These are phyloP conservation scores for Chlamydomonas applanata DNA, from an alignment of 139 green algal genomes.

Conservation along the genomic window DNA sequence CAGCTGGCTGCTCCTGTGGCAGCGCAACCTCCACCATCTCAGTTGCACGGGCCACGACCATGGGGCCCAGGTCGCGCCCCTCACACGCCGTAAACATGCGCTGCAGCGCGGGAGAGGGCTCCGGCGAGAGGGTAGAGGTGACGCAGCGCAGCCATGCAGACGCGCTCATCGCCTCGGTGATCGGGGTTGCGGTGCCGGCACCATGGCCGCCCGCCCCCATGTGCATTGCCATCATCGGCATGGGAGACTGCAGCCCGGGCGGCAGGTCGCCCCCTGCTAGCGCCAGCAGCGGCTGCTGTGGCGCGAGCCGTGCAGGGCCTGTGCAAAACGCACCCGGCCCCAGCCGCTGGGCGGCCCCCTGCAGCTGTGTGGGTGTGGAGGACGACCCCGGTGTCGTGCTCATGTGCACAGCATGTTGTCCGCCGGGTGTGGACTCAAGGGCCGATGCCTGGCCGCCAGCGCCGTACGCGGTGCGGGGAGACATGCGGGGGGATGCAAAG, in stretches of 20 bases:
- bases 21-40: constrained; percentile 37
- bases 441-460: neutral
- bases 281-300: neutral
- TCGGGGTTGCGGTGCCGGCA: constrained; percentile 31
- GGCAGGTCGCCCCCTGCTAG: neutral
- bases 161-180: constrained; percentile 51
- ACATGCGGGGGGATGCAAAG: constrained; percentile 34
- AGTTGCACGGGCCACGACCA: constrained; percentile 13
- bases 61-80: neutral
- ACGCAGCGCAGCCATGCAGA: constrained; percentile 51
- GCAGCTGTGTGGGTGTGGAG: neutral
- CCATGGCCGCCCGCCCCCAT: neutral
- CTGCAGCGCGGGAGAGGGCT: constrained; percentile 32
- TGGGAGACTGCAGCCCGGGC: constrained; percentile 36
- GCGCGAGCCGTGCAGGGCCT: constrained; percentile 5
- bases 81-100: constrained; percentile 23
- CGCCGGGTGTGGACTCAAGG: neutral
- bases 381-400: too few species aligned
- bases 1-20: constrained; percentile 3
- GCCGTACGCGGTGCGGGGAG: neutral
- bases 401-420: too few species aligned
- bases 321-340: constrained; percentile 7
- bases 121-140: neutral
- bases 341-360: constrained; percentile 4
- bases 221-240: constrained; percentile 33